A percentile compares a stretch with the other conserved stretches of the same genome.
phyloP scores from a whole-genome alignment of 2,329 filamentous ascomycete genomes.

The Pseudogymnoascus sp. region DNA sequence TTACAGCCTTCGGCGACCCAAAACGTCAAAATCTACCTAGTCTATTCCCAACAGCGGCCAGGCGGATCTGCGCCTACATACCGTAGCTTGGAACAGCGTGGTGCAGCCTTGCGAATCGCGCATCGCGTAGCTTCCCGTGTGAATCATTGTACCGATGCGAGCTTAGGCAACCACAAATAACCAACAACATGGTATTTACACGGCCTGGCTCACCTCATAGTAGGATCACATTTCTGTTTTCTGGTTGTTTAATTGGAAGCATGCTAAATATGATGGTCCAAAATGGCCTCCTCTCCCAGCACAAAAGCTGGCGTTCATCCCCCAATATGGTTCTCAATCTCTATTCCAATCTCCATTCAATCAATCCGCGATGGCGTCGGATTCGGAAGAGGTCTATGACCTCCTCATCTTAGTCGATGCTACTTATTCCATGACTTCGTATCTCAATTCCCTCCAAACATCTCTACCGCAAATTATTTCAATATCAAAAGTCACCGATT shows the following conservation, averaged over 20 bases:
- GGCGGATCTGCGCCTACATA: not conserved
- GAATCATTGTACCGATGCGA: not conserved
- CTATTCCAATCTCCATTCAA: not conserved
- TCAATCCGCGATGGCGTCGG: not conserved
- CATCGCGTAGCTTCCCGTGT: not conserved
- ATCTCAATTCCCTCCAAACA: conserved; percentile 34
- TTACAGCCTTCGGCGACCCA: not conserved
- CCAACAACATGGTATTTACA: not conserved
- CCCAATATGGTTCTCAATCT: not conserved
- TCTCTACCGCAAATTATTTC: conserved; percentile 44
- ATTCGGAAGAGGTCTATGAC: conserved; percentile 28
- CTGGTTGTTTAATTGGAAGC: not conserved
- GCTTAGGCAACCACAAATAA: not conserved
- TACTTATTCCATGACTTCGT: conserved; percentile 37
- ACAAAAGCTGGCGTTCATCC: not conserved
- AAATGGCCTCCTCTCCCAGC: not conserved
- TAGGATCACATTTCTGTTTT: not conserved
- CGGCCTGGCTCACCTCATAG: not conserved
- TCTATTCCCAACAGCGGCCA: not conserved
- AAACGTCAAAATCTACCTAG: not conserved
- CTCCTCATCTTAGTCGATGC: conserved; percentile 40
- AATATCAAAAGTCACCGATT: conserved; percentile 39
- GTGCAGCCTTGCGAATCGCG: not conserved
- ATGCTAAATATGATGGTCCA: not conserved
- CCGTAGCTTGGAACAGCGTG: not conserved